These are phyloP conservation scores for Populus hybrid DNA, from an alignment of 441 rosid genomes.

Conservation along the genomic window DNA sequence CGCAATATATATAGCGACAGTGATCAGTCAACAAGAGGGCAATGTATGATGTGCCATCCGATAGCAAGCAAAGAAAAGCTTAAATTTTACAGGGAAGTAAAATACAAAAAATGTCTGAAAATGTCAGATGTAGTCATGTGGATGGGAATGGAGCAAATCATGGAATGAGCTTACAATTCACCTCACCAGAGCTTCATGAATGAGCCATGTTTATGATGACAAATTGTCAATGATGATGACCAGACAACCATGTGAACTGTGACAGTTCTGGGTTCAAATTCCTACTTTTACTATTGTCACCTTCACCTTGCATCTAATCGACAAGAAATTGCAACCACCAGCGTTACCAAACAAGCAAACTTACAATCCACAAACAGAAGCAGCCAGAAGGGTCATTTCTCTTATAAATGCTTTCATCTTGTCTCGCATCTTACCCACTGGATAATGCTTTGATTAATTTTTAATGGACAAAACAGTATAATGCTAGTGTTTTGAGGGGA, in stretches of 20 bases:
- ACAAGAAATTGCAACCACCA: neutral
- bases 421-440: no score
- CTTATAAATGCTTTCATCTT: no score
- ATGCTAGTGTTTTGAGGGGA: no score
- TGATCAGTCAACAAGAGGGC: no score
- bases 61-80: neutral
- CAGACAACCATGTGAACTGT: neutral
- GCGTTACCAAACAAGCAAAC: neutral
- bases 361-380: no score
- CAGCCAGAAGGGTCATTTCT: no score
- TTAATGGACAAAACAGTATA: no score
- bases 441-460: no score
- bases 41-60: neutral
- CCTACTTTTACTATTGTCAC: neutral
- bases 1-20: no score
- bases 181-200: neutral
- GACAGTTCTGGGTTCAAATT: neutral
- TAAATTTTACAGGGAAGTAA: neutral
- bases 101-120: no score
- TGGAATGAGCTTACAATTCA: neutral
- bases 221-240: neutral
- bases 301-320: neutral
- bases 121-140: neutral
- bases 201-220: neutral
- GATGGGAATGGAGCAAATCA: neutral